Conservation (phyloP, 768 basidiomycete genomes). For the Phanerochaete carnosa region DNA sequence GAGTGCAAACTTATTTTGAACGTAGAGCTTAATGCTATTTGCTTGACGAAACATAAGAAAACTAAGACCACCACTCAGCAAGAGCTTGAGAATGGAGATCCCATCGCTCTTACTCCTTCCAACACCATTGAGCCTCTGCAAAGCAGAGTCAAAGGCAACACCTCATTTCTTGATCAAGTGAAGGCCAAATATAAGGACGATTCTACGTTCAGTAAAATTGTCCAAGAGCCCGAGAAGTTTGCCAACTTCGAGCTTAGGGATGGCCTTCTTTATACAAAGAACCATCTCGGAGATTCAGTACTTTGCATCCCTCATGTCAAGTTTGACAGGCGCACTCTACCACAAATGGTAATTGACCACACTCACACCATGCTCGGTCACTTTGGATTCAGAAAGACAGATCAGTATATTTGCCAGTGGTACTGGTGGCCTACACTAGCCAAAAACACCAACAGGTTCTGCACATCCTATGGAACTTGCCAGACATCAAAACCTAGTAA, state of each 20-base stretch:
- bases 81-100: too few species aligned
- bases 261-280: too few species aligned
- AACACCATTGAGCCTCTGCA: not conserved
- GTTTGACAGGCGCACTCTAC: not conserved
- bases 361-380: slow-evolving; percentile 32
- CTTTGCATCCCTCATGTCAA: not conserved
- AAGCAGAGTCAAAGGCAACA: not conserved
- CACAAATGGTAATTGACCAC: slow-evolving; percentile 22
- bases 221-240: not conserved
- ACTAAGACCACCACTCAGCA: slow-evolving; percentile 13
- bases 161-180: not conserved
- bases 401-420: slow-evolving; percentile 28
- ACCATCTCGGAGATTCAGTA: not conserved
- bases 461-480: not conserved
- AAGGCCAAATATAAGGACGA: not conserved
- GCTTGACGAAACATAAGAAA: slow-evolving; percentile 18
- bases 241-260: too few species aligned
- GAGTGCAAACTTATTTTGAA: too few species aligned
- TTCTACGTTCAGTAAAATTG: not conserved
- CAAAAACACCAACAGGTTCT: slow-evolving; percentile 16
- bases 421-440: slow-evolving; percentile 34
- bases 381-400: slow-evolving; percentile 23
- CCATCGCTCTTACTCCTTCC: not conserved
- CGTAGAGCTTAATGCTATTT: too few species aligned
- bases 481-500: not conserved